These are phyloP conservation scores for Rhizoclosmatium globosum DNA, from an alignment of 192 early-diverging fungal species.

Conservation along the genomic window DNA sequence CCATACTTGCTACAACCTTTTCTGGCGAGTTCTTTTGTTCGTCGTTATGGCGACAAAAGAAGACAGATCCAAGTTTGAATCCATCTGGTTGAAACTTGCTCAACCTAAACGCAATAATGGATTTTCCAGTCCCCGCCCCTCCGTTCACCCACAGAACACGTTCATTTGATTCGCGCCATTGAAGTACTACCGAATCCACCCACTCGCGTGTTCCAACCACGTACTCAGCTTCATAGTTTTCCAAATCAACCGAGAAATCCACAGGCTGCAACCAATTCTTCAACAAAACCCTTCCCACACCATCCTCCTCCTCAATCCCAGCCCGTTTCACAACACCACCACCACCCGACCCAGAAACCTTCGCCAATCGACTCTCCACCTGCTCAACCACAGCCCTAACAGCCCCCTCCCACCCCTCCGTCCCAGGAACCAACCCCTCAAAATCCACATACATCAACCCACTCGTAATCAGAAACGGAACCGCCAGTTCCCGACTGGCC, in stretches of 20 bases:
- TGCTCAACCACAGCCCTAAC: not conserved
- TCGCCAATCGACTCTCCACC: constrained; percentile 4
- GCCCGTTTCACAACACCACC: not conserved
- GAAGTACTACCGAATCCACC: not conserved
- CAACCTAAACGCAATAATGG: constrained; percentile 28
- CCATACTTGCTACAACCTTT: constrained; percentile 17
- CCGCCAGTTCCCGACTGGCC: not conserved
- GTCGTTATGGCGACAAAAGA: constrained; percentile 41
- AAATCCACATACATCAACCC: constrained; percentile 30
- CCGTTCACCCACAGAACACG: constrained; percentile 26
- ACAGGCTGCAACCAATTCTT: constrained; percentile 29
- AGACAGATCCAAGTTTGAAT: constrained; percentile 33
- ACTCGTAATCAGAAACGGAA: constrained; percentile 23
- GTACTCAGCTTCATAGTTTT: constrained; percentile 18
- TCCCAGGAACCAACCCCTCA: not conserved
- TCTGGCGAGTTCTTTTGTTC: constrained; percentile 5
- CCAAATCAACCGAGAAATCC: constrained; percentile 27
- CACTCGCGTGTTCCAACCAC: constrained; percentile 32
- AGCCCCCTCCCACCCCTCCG: not conserved
- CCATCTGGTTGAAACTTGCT: constrained; percentile 7
- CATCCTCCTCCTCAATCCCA: not conserved
- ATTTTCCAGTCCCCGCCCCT: constrained; percentile 36
- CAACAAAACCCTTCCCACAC: not conserved
- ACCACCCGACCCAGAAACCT: not conserved
- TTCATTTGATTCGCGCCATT: constrained; percentile 15